A percentile compares a stretch with the other conserved stretches of the same genome.
phyloP scores from a whole-genome alignment of 306 rosid genomes.

The Quercus dentata region DNA sequence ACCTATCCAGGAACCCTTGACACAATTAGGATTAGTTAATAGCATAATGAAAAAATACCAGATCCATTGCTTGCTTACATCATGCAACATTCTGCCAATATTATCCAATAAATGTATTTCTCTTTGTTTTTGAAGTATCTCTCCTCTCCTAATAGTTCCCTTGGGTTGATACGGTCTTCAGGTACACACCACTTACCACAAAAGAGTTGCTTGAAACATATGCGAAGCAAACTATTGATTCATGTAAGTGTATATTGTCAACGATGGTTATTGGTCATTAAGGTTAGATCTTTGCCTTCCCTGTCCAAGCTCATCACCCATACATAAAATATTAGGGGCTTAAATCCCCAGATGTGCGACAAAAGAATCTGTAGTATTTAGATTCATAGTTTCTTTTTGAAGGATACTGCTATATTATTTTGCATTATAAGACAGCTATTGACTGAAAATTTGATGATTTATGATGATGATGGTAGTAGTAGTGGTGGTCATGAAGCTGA shows the following conservation, averaged over 20 bases:
- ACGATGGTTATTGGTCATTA: not conserved
- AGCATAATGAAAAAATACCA: not conserved
- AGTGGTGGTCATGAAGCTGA: not conserved
- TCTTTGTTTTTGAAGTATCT: conserved; percentile 1
- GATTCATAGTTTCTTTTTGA: not conserved
- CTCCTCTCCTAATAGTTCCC: conserved; percentile 1
- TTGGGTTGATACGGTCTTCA: conserved; percentile 39
- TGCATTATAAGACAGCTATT: not conserved
- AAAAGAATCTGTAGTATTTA: not conserved
- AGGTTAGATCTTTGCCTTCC: conserved; percentile 8
- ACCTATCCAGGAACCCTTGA: not conserved
- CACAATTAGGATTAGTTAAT: not conserved
- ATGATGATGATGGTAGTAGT: not conserved
- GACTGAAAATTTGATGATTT: not conserved
- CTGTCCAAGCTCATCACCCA: not conserved
- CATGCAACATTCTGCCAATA: not conserved
- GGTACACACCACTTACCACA: conserved; percentile 79
- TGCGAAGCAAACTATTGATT: conserved; percentile 70
- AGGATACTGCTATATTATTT: not conserved
- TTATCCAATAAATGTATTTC: not conserved
- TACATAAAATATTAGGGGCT: too few species aligned
- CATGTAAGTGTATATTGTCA: conserved; percentile 67
- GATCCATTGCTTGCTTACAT: not conserved
- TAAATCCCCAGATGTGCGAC: not conserved
- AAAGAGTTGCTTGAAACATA: conserved; percentile 75